Evolutionary conservation across 768 basidiomycete genomes (phyloP), one percentile per base, ranked within the genome.

Genomic region (Solioccasus polychromus): DNA sequence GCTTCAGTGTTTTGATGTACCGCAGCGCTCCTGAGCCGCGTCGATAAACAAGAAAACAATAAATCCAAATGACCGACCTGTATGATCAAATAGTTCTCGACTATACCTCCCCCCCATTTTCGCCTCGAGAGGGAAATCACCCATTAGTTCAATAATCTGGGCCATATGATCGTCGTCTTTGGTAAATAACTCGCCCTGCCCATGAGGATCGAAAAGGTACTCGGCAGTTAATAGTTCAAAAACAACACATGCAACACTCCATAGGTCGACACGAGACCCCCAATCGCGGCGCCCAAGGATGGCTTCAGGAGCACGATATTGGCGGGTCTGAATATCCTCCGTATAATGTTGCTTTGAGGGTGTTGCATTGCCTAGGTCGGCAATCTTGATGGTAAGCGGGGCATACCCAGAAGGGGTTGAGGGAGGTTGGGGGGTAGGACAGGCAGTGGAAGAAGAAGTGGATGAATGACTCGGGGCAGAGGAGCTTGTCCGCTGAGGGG

Each of bases 141-240:
- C 92, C 47, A 94, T 69, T 9, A 96, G 73, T 71, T 96, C 93
- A 45, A 94, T 85, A 50, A 95, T 90, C 70, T 94, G 92, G 28
- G 93, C 93, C 78, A 94, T 82, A 57, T 96, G 93, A 63, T 97
- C 95, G 59, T 94, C 92, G 64, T 96, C 92, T 67, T 93, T 93
- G 47, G 82, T 84, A 59, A 91, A 94, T 36, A 88, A 68, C 53
- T 85, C 83, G 20, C 82, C 81, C 65, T 88, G 85, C 22, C 81
- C 82, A 50, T 88, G 87, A 14, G 90, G 90, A 61, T 95, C 92
- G 62, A 96, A 95, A 32, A 96, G 78, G 63, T 85, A 93, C 63
- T 95, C 93, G 18, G 88, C 88, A 1, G 91, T 93, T 49, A 94
- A 70, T 51, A 96, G 75, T 66, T 96, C 93, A 57, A 96, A 96